Conservation (phyloP, 1,284 basidiomycete genomes). For the Hypsizygus ulmarius region DNA sequence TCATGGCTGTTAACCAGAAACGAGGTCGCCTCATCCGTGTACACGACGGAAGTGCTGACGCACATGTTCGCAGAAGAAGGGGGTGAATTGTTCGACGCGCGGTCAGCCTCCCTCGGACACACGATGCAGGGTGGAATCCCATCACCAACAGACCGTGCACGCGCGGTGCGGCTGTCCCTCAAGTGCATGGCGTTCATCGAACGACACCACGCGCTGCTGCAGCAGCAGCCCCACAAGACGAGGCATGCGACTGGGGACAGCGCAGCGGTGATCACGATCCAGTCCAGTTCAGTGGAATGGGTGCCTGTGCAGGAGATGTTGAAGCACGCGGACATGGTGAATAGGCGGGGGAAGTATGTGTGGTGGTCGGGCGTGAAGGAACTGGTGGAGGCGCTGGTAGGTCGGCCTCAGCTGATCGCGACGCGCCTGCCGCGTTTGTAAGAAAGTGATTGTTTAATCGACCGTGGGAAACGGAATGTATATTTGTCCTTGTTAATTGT, state of each 20-base stretch:
- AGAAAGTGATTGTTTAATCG: conserved; percentile 19
- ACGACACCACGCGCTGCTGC: conserved; percentile 60
- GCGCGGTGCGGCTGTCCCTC: conserved; percentile 86
- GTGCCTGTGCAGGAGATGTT: conserved; percentile 85
- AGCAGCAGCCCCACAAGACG: conserved; percentile 43
- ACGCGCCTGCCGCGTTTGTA: conserved; percentile 22
- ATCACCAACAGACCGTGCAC: conserved; percentile 90
- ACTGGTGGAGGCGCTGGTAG: conserved; percentile 72
- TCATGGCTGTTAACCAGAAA: conserved; percentile 48
- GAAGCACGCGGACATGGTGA: conserved; percentile 85
- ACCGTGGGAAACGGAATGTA: conserved; percentile 30
- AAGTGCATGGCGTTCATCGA: conserved; percentile 96
- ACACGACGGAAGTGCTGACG: conserved; percentile 90
- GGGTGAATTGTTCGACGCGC: conserved; percentile 86
- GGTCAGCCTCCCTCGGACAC: conserved; percentile 92
- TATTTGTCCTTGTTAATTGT: conserved; percentile 28
- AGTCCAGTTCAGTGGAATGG: conserved; percentile 77
- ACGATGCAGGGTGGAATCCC: conserved; percentile 95
- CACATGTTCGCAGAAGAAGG: conserved; percentile 97
- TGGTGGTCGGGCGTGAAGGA: conserved; percentile 82
- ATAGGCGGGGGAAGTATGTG: conserved; percentile 74
- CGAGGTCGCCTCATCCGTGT: conserved; percentile 85
- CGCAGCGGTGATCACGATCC: conserved; percentile 90
- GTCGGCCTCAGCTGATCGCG: conserved; percentile 51
- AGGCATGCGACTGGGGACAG: conserved; percentile 59